Evolutionary conservation across 257 asterid genomes (phyloP).

Genomic region (Petunia axillaris): DNA sequence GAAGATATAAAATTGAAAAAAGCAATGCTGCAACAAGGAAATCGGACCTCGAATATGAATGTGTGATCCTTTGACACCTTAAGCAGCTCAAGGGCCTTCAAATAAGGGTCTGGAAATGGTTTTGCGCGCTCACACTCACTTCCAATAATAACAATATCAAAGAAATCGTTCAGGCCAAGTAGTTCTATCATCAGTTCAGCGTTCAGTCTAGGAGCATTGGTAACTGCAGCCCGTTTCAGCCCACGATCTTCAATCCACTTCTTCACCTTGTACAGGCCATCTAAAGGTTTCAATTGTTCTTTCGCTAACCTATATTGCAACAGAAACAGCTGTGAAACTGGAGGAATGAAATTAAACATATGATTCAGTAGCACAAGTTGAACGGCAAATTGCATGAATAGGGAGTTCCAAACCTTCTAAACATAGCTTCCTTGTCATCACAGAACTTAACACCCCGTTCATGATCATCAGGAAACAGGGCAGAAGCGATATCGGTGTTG

Average conservation of each 20-base stretch:
- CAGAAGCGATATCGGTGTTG: conserved; percentile 68
- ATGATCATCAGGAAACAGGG: conserved; percentile 84
- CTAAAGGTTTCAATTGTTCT: conserved; percentile 70
- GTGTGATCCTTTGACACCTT: conserved; percentile 86
- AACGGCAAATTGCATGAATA: background rate
- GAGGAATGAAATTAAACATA: background rate
- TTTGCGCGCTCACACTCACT: conserved; percentile 84
- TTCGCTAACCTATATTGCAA: conserved; percentile 60
- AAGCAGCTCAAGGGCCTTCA: conserved; percentile 87
- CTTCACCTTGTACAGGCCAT: conserved; percentile 63
- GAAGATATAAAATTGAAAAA: background rate
- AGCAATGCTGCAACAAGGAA: background rate
- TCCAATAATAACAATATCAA: conserved; percentile 70
- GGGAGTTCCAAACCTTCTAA: conserved; percentile 59
- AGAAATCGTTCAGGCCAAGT: conserved; percentile 89
- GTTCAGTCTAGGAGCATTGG: conserved; percentile 86
- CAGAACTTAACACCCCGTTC: conserved; percentile 70
- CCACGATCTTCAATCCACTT: conserved; percentile 94
- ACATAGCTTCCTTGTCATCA: conserved; percentile 86
- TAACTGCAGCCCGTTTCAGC: conserved; percentile 91
- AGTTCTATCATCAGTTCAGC: conserved; percentile 78
- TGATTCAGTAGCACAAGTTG: background rate
- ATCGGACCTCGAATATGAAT: conserved; percentile 77
- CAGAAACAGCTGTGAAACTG: conserved; percentile 20
- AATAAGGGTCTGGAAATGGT: conserved; percentile 90